These are phyloP conservation scores for Apiospora pterosperma DNA, from an alignment of 2,329 filamentous ascomycete species.

Conservation along the genomic window DNA sequence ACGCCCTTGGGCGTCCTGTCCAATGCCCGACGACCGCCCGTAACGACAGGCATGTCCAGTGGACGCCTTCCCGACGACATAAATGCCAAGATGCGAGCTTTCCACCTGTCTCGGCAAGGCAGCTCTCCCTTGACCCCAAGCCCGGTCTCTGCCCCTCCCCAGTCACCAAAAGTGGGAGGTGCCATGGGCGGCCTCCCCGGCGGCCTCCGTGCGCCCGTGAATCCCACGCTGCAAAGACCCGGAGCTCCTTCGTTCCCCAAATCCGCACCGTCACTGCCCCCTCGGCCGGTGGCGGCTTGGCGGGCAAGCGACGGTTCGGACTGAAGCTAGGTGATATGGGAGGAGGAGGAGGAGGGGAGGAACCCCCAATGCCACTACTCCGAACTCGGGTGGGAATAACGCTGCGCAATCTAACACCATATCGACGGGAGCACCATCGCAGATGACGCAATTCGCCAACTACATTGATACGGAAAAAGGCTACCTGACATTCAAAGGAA, in stretches of 20 bases:
- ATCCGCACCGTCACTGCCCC: conserved; percentile 49
- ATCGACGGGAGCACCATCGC: conserved; percentile 35
- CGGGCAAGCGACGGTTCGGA: conserved; percentile 59
- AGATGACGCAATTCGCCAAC: conserved; percentile 62
- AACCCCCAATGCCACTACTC: conserved; percentile 20
- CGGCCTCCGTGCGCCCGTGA: conserved; percentile 36
- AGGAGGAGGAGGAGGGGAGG: conserved; percentile 18
- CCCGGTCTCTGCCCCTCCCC: conserved; percentile 25
- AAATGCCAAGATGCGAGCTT: conserved; percentile 45
- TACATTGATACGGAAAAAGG: conserved; percentile 91
- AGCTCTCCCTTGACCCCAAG: conserved; percentile 28
- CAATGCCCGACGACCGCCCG: conserved; percentile 52
- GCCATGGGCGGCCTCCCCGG: conserved; percentile 31
- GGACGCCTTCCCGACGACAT: conserved; percentile 39
- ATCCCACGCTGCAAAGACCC: conserved; percentile 42
- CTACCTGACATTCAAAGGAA: conserved; percentile 87
- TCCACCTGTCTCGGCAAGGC: conserved; percentile 43
- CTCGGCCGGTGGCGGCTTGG: conserved; percentile 39
- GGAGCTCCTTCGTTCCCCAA: conserved; percentile 45
- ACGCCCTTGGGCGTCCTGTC: conserved; percentile 76
- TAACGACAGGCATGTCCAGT: conserved; percentile 36
- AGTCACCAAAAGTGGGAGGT: conserved; percentile 18
- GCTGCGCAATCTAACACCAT: conserved; percentile 8
- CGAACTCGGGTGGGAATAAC: background rate
- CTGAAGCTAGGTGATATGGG: conserved; percentile 59